Evolutionary conservation across 163 green algal genomes (phyloP).

Genomic region (Botryococcus braunii): DNA sequence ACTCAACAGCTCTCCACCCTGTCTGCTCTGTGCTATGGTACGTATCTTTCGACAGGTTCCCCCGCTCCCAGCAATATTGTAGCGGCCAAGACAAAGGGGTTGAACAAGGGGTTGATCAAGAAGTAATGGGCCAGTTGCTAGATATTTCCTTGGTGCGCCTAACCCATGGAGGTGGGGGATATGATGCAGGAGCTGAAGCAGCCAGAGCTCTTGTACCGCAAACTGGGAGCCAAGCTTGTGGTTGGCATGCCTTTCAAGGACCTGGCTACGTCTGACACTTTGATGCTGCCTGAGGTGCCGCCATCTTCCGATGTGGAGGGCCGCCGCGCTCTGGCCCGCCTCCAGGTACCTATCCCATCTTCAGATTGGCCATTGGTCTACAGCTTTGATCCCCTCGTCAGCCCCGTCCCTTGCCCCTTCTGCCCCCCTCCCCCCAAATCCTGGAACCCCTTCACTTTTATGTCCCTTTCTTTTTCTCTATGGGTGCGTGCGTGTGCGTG

Average conservation of each 20-base stretch:
- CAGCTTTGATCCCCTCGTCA: neutral
- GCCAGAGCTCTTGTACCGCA: conserved; percentile 64
- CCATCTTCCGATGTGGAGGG: conserved; percentile 48
- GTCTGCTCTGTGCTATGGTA: too few species aligned
- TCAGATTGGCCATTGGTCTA: neutral
- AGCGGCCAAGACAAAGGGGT: too few species aligned
- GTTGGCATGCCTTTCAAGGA: conserved; percentile 99
- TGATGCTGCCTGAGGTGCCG: conserved; percentile 63
- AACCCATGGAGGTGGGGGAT: too few species aligned
- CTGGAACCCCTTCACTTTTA: too few species aligned
- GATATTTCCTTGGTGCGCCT: too few species aligned
- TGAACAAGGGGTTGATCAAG: too few species aligned
- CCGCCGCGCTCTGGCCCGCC: conserved; percentile 62
- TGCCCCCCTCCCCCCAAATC: neutral
- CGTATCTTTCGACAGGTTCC: too few species aligned
- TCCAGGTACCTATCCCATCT: conserved; percentile 51
- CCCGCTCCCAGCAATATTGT: too few species aligned
- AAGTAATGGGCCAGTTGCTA: too few species aligned
- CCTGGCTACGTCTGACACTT: conserved; percentile 77
- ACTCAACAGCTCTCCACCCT: too few species aligned
- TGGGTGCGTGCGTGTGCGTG: too few species aligned
- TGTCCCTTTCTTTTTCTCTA: too few species aligned
- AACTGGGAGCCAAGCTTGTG: conserved; percentile 85
- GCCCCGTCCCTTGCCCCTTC: neutral
- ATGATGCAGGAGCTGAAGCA: conserved; percentile 28